Evolutionary conservation across 2,329 filamentous ascomycete genomes (phyloP).

Genomic region (Aspergillus sp.): DNA sequence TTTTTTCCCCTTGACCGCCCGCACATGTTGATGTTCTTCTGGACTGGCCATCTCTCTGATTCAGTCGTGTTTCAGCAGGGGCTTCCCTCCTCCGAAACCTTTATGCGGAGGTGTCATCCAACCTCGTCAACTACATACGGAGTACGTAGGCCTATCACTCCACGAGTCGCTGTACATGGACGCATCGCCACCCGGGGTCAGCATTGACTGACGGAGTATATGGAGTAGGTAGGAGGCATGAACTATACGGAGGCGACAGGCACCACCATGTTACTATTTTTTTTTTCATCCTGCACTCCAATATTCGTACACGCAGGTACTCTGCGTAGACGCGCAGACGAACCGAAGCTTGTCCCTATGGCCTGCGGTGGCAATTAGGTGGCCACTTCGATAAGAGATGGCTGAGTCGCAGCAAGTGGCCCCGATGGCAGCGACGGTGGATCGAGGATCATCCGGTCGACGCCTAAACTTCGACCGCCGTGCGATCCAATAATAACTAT

Average conservation of each 20-base stretch:
- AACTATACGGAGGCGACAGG: not conserved
- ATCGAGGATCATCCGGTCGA: not conserved
- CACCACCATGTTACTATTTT: not conserved
- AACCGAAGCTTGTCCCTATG: not conserved
- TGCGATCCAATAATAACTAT: not conserved
- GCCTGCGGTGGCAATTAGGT: conserved; percentile 4
- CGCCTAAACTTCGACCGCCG: not conserved
- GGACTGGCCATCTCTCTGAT: not conserved
- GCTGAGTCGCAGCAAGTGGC: not conserved
- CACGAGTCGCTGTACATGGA: too few relatives aligned
- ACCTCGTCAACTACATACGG: not conserved
- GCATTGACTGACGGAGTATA: not conserved
- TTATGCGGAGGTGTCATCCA: not conserved
- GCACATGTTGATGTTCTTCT: conserved; percentile 6
- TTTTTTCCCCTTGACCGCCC: conserved; percentile 2
- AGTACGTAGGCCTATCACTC: not conserved
- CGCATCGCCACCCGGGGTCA: too few relatives aligned
- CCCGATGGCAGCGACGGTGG: not conserved
- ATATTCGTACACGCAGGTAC: not conserved
- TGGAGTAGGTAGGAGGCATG: not conserved
- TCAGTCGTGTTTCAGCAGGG: not conserved
- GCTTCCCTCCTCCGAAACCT: too few relatives aligned
- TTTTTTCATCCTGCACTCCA: not conserved
- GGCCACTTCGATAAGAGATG: not conserved
- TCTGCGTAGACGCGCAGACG: not conserved